These are phyloP conservation scores for Blastobotrys ciferrii DNA, from an alignment of 1,139 yeast genomes.

Conservation along the genomic window DNA sequence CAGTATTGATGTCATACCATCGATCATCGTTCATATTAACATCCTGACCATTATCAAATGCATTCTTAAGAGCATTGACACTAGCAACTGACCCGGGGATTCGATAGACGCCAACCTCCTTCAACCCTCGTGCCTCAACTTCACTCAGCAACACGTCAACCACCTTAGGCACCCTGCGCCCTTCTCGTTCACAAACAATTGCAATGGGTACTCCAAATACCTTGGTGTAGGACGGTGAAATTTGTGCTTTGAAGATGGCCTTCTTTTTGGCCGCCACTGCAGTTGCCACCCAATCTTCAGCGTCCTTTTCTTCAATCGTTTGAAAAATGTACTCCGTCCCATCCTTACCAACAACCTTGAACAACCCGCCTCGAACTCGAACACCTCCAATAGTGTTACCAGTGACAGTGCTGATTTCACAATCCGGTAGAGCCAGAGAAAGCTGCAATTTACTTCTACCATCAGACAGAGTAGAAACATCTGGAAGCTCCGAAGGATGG, in stretches of 20 bases:
- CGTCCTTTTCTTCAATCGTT: slow-evolving; percentile 59
- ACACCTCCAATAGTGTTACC: slow-evolving; percentile 29
- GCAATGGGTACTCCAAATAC: slow-evolving; percentile 91
- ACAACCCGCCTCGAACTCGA: slow-evolving; percentile 37
- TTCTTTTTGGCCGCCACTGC: slow-evolving; percentile 44
- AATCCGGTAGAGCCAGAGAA: slow-evolving; percentile 53
- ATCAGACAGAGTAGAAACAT: slow-evolving; percentile 44
- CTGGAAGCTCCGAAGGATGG: slow-evolving; percentile 59
- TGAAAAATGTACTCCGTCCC: slow-evolving; percentile 65
- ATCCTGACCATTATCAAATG: slow-evolving; percentile 70
- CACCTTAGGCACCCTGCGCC: slow-evolving; percentile 59
- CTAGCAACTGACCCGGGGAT: slow-evolving; percentile 87
- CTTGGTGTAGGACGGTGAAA: slow-evolving; percentile 36
- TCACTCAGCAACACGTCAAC: slow-evolving; percentile 64
- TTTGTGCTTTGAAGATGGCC: slow-evolving; percentile 29
- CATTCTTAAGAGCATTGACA: slow-evolving; percentile 63
- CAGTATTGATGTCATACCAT: slow-evolving; percentile 79
- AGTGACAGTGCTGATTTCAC: slow-evolving; percentile 29
- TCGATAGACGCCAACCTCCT: slow-evolving; percentile 89
- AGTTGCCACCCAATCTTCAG: slow-evolving; percentile 69
- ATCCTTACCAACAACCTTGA: slow-evolving; percentile 55
- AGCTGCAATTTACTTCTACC: slow-evolving; percentile 55
- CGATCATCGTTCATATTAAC: slow-evolving; percentile 65
- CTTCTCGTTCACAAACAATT: slow-evolving; percentile 71
- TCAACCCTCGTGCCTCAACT: slow-evolving; percentile 78